Base-by-base conservation (phyloP, 176 grass and related monocot species). In the Phoenix dactylifera region DNA sequence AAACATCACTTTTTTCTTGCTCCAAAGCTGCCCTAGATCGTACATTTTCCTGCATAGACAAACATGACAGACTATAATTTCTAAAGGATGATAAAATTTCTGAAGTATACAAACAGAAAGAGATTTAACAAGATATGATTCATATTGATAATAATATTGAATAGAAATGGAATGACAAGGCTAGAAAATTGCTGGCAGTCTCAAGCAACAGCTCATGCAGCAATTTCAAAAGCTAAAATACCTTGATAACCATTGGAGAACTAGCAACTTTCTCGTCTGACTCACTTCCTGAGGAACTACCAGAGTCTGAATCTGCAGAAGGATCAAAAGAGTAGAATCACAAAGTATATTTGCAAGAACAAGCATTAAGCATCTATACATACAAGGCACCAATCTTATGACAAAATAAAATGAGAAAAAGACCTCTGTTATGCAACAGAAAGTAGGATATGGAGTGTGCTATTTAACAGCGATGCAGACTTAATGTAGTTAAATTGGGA, bases 201-300 rank as follows among this genome's bases (percentile, higher is more conserved):
- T 10, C 10, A 44, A 44, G 35, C 35, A 44, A 44, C 9, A 44
- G 35, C 35, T 68, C 20, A 80, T 23, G 52, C 15, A 61, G 59
- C 15, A 32, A 19, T 35, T 44, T 69, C 18, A 25, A 62, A 29
- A 50, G 25, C 22, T 49, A 58, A 82, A 73, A 51, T 77, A 92
- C 88, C 93, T 98, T 86, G 23, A 61, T 50, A 39, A 57, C 76
- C 50, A 35, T 79, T 19, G 65, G 58, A 22, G 85, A 51, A 49
- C 25, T 66, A 77, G 74, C 62, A 76, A 62, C 71, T 86, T 93
- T 89, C 30, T 59, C 68, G 72, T 85, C 76, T 24, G 70, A 68
- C 68, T 81, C 88, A 61, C 85, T 92, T 79, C 71, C 84, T 58
- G 94, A 97, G 70, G 84, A 89, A 74, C 88, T 89, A 74, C 82